Percentiles rank a stretch among this genome's conserved stretches.
Evolutionary conservation across 257 asterid genomes (phyloP).

Genomic region (Eucommia ulmoides): DNA sequence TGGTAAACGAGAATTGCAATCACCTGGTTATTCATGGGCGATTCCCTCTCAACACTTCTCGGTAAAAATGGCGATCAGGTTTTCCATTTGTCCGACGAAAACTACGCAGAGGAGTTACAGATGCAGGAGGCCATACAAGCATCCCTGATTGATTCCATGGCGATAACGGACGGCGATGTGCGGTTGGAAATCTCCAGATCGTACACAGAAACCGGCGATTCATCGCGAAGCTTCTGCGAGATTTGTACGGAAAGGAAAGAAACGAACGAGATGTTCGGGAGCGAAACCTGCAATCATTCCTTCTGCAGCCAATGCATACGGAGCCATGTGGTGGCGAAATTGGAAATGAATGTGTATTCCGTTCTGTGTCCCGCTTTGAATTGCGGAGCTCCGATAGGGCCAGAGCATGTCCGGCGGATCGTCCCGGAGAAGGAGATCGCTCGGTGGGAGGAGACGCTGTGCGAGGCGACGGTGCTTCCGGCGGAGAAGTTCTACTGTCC

Average conservation of each 20-base stretch:
- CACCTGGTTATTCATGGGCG: no score
- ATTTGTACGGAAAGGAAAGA: no score
- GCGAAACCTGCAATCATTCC: slow-evolving; percentile 23
- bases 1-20: no score
- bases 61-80: not conserved
- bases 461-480: not conserved
- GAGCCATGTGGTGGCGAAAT: slow-evolving; percentile 20
- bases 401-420: slow-evolving; percentile 12
- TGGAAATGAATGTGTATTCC: slow-evolving; percentile 2
- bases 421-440: slow-evolving; percentile 9
- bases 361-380: slow-evolving; percentile 40
- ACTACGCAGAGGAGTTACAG: slow-evolving; percentile 25
- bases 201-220: no score
- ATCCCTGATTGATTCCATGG: not conserved
- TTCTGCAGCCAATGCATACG: slow-evolving; percentile 40
- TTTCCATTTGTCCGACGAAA: slow-evolving; percentile 12
- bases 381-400: slow-evolving; percentile 25
- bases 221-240: no score
- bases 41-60: slow-evolving; percentile 8
- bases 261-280: no score
- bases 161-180: no score
- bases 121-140: slow-evolving; percentile 27
- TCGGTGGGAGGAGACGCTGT: slow-evolving; percentile 20
- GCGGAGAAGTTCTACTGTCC: slow-evolving; percentile 16
- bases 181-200: no score